These are phyloP conservation scores for Boeremia lycopersici DNA, from an alignment of 2,329 filamentous ascomycete genomes.

Conservation along the genomic window DNA sequence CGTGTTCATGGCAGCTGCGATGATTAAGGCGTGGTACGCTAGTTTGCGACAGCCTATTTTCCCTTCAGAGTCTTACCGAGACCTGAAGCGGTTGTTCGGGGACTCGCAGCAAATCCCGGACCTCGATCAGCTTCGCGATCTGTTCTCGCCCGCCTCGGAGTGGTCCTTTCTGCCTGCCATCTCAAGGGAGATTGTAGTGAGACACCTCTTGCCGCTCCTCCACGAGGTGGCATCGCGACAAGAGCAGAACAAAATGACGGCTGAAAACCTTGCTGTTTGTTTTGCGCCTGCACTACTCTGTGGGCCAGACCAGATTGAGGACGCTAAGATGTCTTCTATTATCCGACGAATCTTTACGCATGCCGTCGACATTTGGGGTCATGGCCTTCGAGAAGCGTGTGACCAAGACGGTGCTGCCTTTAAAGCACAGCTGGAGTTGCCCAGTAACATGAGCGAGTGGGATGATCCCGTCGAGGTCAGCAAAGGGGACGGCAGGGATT, in stretches of 20 bases:
- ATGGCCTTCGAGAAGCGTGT: conserved; percentile 52
- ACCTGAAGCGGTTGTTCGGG: conserved; percentile 52
- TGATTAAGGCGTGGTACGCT: conserved; percentile 64
- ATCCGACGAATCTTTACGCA: conserved; percentile 57
- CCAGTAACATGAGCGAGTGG: conserved; percentile 51
- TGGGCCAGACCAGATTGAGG: conserved; percentile 60
- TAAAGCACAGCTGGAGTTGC: conserved; percentile 48
- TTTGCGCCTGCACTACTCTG: conserved; percentile 60
- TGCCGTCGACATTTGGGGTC: conserved; percentile 54
- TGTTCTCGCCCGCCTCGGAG: conserved; percentile 54
- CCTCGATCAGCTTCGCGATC: conserved; percentile 52
- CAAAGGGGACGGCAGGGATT: conserved; percentile 29
- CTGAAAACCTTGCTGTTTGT: conserved; percentile 60
- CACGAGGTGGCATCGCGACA: conserved; percentile 53
- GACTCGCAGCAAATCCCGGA: conserved; percentile 46
- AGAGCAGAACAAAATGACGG: conserved; percentile 61
- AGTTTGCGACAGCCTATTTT: conserved; percentile 60
- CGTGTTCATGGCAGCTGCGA: conserved; percentile 58
- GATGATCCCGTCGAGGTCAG: conserved; percentile 54
- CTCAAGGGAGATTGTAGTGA: conserved; percentile 55
- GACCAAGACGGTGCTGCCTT: conserved; percentile 48
- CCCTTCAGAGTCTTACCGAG: conserved; percentile 55
- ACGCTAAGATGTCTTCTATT: conserved; percentile 60
- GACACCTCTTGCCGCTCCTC: conserved; percentile 61
- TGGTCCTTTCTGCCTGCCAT: conserved; percentile 54